phyloP scores from a whole-genome alignment of 2,329 filamentous ascomycete species.

The Penicillium sp. region DNA sequence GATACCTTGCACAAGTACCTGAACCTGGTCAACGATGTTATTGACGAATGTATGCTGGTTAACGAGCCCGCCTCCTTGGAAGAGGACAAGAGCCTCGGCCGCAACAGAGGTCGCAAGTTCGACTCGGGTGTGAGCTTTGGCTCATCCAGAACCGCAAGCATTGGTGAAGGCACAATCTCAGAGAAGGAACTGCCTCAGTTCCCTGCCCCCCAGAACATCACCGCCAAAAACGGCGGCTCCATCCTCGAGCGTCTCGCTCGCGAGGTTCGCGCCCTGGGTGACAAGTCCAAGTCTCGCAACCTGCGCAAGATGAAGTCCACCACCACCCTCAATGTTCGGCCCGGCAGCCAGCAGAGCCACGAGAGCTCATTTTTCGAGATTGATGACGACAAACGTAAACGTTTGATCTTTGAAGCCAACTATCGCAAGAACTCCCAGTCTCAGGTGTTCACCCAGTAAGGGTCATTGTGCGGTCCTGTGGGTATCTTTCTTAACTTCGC shows the following conservation, averaged over 20 bases:
- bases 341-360: conserved; percentile 31
- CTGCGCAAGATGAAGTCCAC: conserved; percentile 52
- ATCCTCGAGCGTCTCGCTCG: conserved; percentile 60
- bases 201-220: conserved; percentile 22
- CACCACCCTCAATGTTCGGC: conserved; percentile 49
- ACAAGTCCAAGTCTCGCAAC: conserved; percentile 22
- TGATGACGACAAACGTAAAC: conserved; percentile 49
- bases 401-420: conserved; percentile 49
- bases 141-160: conserved; percentile 33
- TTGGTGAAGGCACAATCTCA: conserved; percentile 27
- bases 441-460: conserved; percentile 20
- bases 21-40: conserved; percentile 57
- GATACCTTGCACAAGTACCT: conserved; percentile 59
- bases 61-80: conserved; percentile 41
- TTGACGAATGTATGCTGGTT: conserved; percentile 58
- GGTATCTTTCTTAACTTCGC: background rate
- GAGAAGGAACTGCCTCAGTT: conserved; percentile 45
- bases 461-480: background rate
- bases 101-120: conserved; percentile 54
- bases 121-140: conserved; percentile 64
- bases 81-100: conserved; percentile 27
- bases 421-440: conserved; percentile 33
- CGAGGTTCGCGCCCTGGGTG: conserved; percentile 52
- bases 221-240: conserved; percentile 41
- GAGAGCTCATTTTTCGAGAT: conserved; percentile 47